Evolutionary conservation across 2,329 filamentous ascomycete species (phyloP).

Genomic region (Plectosphaerella cucumerina): DNA sequence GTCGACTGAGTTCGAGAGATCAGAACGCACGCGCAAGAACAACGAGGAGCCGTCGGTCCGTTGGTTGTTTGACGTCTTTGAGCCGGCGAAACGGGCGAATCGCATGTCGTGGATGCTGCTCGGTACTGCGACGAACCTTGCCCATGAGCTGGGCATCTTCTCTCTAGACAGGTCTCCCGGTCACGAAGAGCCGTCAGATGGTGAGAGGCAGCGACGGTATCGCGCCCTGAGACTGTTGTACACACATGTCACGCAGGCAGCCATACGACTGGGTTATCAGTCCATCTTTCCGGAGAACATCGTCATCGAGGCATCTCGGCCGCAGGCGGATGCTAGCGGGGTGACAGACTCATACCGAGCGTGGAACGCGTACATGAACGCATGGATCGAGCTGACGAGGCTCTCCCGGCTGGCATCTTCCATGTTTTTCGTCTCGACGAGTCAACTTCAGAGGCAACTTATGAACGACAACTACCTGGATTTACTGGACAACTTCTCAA

Average conservation of each 20-base stretch:
- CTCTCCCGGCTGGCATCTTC: conserved; percentile 12
- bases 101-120: conserved; percentile 22
- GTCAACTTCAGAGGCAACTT: conserved; percentile 12
- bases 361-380: conserved; percentile 13
- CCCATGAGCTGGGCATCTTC: conserved; percentile 15
- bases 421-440: conserved; percentile 16
- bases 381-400: conserved; percentile 13
- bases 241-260: conserved; percentile 14
- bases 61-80: conserved; percentile 18
- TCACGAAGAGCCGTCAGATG: background rate
- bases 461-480: conserved; percentile 12
- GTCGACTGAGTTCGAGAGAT: conserved; percentile 12
- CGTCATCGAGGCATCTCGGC: conserved; percentile 1
- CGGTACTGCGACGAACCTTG: conserved; percentile 14
- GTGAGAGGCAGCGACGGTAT: background rate
- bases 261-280: conserved; percentile 4
- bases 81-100: conserved; percentile 18
- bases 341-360: background rate
- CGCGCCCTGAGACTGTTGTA: conserved; percentile 15
- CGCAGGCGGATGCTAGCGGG: background rate
- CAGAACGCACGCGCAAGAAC: conserved; percentile 11
- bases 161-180: background rate
- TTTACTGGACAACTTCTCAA: conserved; percentile 12
- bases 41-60: conserved; percentile 15
- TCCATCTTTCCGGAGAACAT: conserved; percentile 8